A percentile compares a stretch with the other conserved stretches of the same genome.
Conservation (phyloP, 73 alveolate genomes). For the Paraurostyla sp. region DNA sequence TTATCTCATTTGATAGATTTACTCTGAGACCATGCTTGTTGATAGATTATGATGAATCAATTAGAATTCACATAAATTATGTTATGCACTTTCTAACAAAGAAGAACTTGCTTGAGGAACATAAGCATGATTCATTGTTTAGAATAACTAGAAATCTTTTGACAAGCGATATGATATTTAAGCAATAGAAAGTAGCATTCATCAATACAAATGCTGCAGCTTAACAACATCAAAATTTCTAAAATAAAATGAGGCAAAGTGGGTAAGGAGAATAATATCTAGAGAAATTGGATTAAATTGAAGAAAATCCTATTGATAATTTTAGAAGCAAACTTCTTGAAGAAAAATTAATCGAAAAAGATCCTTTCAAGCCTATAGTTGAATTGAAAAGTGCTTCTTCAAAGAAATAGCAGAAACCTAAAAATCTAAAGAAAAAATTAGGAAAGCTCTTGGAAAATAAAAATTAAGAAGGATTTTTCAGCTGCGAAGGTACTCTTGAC, state of each 20-base stretch:
- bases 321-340: background rate
- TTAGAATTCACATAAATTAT: constrained; percentile 23
- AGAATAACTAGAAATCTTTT: constrained; percentile 7
- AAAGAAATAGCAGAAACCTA: background rate
- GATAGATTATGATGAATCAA: constrained; percentile 35
- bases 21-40: constrained; percentile 12
- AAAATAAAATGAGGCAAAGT: background rate
- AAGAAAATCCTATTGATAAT: constrained; percentile 7
- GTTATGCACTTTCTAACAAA: constrained; percentile 34
- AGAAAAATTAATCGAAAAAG: constrained; percentile 1
- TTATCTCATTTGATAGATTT: constrained; percentile 52
- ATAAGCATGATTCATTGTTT: background rate
- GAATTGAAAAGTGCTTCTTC: constrained; percentile 9
- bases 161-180: background rate
- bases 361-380: constrained; percentile 27
- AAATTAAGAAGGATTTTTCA: constrained; percentile 27
- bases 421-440: background rate
- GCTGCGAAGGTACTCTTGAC: constrained; percentile 13
- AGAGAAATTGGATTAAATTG: background rate
- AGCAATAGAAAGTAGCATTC: background rate
- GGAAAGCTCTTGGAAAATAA: background rate
- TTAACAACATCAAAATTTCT: background rate
- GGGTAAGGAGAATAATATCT: background rate
- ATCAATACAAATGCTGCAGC: background rate
- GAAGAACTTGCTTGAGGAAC: background rate